These are phyloP conservation scores for Diaporthe humulicola DNA, from an alignment of 2,329 filamentous ascomycete species.

Conservation along the genomic window DNA sequence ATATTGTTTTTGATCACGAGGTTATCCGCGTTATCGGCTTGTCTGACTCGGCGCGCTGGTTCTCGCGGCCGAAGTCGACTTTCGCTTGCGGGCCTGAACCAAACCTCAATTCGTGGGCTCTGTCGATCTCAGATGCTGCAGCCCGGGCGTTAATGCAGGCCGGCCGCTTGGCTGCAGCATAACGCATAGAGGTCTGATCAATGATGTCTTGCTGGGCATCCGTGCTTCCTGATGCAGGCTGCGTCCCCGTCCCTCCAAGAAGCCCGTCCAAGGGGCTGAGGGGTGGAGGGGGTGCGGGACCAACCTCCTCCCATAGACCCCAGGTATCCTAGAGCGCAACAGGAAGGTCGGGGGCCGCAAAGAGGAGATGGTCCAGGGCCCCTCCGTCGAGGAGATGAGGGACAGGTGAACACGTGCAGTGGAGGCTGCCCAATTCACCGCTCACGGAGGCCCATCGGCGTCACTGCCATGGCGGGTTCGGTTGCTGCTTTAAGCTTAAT, in stretches of 20 bases:
- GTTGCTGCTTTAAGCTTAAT: constrained; percentile 27
- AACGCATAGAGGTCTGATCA: background rate
- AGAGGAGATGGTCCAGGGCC: background rate
- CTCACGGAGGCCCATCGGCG: background rate
- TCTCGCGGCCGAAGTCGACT: background rate
- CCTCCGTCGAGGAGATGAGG: background rate
- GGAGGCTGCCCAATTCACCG: constrained; percentile 15
- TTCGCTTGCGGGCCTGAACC: background rate
- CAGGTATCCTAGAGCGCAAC: constrained; percentile 10
- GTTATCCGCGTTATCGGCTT: background rate
- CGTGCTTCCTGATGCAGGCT: constrained; percentile 6
- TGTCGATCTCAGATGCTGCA: constrained; percentile 17
- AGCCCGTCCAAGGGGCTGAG: background rate
- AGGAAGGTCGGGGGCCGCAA: constrained; percentile 14
- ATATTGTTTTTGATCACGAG: constrained; percentile 19
- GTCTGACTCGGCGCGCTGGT: constrained; percentile 4
- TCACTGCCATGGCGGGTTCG: constrained; percentile 9
- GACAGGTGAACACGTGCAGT: constrained; percentile 3
- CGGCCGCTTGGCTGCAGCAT: constrained; percentile 2
- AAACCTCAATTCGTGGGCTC: background rate
- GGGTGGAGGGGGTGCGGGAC: background rate
- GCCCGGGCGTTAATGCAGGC: background rate
- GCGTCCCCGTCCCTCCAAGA: background rate
- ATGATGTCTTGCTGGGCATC: background rate
- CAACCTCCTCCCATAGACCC: background rate